phyloP scores from a whole-genome alignment of 1,284 basidiomycete species.

The Microbotryum silenes-acaulis region DNA sequence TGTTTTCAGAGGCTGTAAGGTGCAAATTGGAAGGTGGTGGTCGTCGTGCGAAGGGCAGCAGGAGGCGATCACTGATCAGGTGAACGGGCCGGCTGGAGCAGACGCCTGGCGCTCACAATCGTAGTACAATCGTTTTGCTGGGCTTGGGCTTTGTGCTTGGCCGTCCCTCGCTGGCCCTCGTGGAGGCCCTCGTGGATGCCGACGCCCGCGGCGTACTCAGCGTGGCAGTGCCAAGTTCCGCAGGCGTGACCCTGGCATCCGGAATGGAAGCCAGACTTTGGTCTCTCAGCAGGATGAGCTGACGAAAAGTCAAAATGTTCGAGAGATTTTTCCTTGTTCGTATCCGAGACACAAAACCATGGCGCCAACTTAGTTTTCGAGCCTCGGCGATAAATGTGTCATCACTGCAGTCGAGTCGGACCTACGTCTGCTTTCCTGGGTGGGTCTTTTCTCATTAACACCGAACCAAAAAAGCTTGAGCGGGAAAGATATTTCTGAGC shows the following conservation, averaged over 20 bases:
- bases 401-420: not conserved
- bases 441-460: too few species aligned
- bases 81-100: not conserved
- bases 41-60: not conserved
- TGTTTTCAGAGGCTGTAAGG: too few species aligned
- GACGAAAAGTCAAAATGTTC: not conserved
- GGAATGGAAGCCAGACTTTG: not conserved
- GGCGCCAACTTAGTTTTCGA: too few species aligned
- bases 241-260: not conserved
- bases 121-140: not conserved
- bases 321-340: too few species aligned
- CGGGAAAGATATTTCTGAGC: not conserved
- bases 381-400: not conserved
- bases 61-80: not conserved
- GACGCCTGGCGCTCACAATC: too few species aligned
- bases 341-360: too few species aligned
- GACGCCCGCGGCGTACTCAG: not conserved
- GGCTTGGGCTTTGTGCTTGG: not conserved
- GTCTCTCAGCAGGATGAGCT: not conserved
- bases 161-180: not conserved
- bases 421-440: too few species aligned
- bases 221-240: not conserved
- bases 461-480: not conserved
- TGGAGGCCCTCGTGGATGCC: not conserved
- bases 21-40: too few species aligned